Conservation (phyloP, 2,329 filamentous ascomycete species). For the Diaporthe citrichinensis region DNA sequence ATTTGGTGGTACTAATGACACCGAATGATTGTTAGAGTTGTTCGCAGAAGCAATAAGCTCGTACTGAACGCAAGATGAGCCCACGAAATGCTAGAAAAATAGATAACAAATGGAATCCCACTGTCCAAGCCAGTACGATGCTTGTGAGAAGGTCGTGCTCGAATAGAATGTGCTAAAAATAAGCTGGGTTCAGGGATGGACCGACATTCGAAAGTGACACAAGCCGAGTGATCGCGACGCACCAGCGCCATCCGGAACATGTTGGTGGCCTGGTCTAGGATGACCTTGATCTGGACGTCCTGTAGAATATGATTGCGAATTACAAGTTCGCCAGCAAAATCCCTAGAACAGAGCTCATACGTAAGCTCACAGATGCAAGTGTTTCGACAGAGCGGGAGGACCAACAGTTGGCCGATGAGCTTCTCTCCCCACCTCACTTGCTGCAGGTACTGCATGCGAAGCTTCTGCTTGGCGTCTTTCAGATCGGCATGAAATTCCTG, state of each 20-base stretch:
- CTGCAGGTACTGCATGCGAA: conserved; percentile 9
- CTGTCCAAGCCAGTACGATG: too few species aligned
- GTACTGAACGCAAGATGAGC: too few species aligned
- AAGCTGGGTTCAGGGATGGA: too few species aligned
- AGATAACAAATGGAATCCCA: too few species aligned
- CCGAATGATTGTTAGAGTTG: not conserved
- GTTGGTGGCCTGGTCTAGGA: not conserved
- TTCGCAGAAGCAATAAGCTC: too few species aligned
- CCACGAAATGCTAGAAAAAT: too few species aligned
- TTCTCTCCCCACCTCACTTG: conserved; percentile 1
- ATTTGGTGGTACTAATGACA: not conserved
- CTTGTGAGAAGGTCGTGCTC: too few species aligned
- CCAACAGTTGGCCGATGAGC: not conserved
- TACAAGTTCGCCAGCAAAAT: not conserved
- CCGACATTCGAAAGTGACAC: conserved; percentile 17
- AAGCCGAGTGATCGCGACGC: not conserved
- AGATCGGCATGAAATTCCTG: not conserved
- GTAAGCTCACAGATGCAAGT: not conserved
- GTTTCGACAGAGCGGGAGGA: not conserved
- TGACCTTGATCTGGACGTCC: not conserved
- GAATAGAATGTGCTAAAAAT: too few species aligned
- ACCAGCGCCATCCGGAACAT: conserved; percentile 7
- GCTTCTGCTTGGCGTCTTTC: not conserved
- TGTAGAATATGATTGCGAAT: not conserved
- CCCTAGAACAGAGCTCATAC: not conserved